Evolutionary conservation across 768 basidiomycete species (phyloP), one percentile per base, ranked within the genome.

Genomic region (Mycena sanguinolenta): DNA sequence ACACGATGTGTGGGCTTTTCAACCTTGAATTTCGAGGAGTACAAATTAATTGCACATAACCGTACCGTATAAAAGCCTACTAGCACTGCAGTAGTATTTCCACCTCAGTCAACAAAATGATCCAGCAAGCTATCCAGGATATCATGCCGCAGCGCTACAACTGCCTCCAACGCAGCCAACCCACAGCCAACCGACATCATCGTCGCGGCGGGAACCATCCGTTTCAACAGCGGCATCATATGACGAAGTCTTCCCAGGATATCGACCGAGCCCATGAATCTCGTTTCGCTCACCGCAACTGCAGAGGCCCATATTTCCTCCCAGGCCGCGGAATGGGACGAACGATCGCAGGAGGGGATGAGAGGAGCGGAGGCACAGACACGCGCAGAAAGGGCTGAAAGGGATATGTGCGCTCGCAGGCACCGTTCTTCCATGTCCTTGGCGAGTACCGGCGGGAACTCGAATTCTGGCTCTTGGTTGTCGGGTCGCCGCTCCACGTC

Each of bases 211-310:
- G 77, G 73, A 63, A 84, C 79, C 36, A 77, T 73, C 66, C 82
- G 83, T 64, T 82, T 78, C 27, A 87, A 67, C 10, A 78, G 67
- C 25, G 83, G 76, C 83, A 84, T 84, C 76, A 84, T 81, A 17
- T 75, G 70, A 69, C 83, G 86, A 67, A 93, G 79, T 68, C 87
- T 82, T 13, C 89, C 90, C 12, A 92, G 82, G 23, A 93, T 87
- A 72, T 93, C 90, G 55, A 90, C 88, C 23, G 81, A 77, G 16
- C 80, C 76, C 81, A 83, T 49, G 66, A 23, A 23, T 10, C 42
- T 19, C 5, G 60, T 19, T 21, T 61, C 4, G 23, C 30, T 57
- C 13, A 38, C 19, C 12, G 49, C 78, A 84, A 86, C 72, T 77
- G 89, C 80, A 74, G 79, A 83, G 74, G 84, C 69, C 90, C 91